phyloP scores from a whole-genome alignment of 2,329 filamentous ascomycete species.

The Fusarium buxicola region DNA sequence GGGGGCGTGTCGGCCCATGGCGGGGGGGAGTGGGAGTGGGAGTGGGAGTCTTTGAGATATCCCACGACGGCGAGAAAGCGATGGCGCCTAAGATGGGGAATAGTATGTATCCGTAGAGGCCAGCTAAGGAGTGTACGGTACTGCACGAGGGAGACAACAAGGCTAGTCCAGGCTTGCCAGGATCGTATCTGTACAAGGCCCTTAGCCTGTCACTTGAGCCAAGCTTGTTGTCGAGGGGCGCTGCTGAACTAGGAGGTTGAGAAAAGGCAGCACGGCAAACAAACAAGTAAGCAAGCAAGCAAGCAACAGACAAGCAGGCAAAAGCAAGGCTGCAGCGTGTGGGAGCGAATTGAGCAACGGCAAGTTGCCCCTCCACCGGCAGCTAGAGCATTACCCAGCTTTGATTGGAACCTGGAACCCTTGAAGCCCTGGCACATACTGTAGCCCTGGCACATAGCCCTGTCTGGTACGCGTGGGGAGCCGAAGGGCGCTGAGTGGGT shows the following conservation, averaged over 20 bases:
- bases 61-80: conserved; percentile 9
- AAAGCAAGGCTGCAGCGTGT: conserved; percentile 30
- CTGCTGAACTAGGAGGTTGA: not conserved
- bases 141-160: not conserved
- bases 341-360: conserved; percentile 21
- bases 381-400: too few relatives aligned
- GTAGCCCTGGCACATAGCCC: conserved; percentile 18
- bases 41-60: conserved; percentile 12
- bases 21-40: conserved; percentile 37
- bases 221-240: not conserved
- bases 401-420: not conserved
- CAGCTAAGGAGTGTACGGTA: not conserved
- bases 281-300: conserved; percentile 2
- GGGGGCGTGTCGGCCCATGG: conserved; percentile 45
- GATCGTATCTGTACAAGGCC: too few relatives aligned
- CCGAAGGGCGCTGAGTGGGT: conserved; percentile 31
- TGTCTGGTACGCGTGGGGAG: conserved; percentile 33
- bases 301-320: conserved; percentile 8
- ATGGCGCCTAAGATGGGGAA: conserved; percentile 9
- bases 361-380: not conserved
- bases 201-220: too few relatives aligned
- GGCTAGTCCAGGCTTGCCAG: conserved; percentile 10
- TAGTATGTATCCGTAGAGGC: not conserved
- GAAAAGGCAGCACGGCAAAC: not conserved
- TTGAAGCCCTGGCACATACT: not conserved